A percentile compares a stretch with the other conserved stretches of the same genome.
Evolutionary conservation across 2,329 filamentous ascomycete species (phyloP).

Genomic region (Pseudogymnoascus sp.): DNA sequence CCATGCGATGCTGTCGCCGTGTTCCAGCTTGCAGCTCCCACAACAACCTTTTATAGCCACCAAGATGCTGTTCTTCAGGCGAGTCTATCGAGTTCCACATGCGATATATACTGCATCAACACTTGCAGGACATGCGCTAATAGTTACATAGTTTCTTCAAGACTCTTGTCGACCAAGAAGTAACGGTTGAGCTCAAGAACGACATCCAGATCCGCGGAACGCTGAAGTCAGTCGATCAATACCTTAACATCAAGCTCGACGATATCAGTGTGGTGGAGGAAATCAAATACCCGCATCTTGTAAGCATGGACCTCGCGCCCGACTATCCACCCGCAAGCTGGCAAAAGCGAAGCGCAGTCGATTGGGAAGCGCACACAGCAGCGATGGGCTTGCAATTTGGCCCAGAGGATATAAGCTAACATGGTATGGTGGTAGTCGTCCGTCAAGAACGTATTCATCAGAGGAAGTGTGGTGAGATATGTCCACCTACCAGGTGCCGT

Average conservation of each 20-base stretch:
- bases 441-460: slow-evolving; percentile 71
- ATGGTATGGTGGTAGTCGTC: slow-evolving; percentile 44
- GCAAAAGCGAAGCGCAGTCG: not conserved
- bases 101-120: not conserved
- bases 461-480: slow-evolving; percentile 68
- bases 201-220: slow-evolving; percentile 95
- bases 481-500: slow-evolving; percentile 62
- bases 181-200: slow-evolving; percentile 98
- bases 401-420: not conserved
- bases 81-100: slow-evolving; percentile 5
- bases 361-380: not conserved
- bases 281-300: slow-evolving; percentile 88
- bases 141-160: slow-evolving; percentile 76
- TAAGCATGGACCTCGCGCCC: slow-evolving; percentile 34
- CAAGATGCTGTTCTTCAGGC: slow-evolving; percentile 38
- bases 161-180: slow-evolving; percentile 92
- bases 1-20: not conserved
- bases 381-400: not conserved
- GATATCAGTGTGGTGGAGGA: slow-evolving; percentile 91
- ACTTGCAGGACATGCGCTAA: slow-evolving; percentile 11
- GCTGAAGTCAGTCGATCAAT: slow-evolving; percentile 96
- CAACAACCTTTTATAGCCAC: not conserved
- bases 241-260: slow-evolving; percentile 98
- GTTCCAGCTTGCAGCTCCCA: not conserved
- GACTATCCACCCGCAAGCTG: not conserved